Base-by-base conservation (phyloP, 345 rosid genomes). In the Brassica incana region DNA sequence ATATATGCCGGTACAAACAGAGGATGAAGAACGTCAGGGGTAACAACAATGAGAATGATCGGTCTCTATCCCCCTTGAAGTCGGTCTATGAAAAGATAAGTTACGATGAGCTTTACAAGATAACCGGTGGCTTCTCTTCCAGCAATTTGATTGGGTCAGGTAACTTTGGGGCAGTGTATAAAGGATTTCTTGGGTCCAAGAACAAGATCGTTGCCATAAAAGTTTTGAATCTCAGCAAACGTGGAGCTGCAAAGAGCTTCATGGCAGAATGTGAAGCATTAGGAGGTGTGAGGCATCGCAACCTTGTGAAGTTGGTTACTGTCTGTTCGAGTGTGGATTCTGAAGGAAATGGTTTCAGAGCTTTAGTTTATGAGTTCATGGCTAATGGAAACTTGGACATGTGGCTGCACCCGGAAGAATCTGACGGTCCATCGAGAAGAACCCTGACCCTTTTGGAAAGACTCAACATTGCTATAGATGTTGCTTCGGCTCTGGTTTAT, bases 261-360 rank as follows among this genome's bases (percentile, higher is more conserved):
- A 7, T 85, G 15, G 85, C 87, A 10, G 90, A 87, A 76, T 86
- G 88, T 64, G 69, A 87, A 75, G 76, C 85, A 0, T 54, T 89
- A 20, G 23, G 61, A 48, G 83, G 38, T 8, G 50, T 83, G 30
- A 71, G 84, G 27, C 89, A 84, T 63, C 67, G 87, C 4, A 86
- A 89, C 66, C 88, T 89, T 8, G 61, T 86, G 32, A 81, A 80
- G 64, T 8, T 87, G 25, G 2, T 86, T 8, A 79, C 88, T 1
- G 72, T 56, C 6, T 87, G 87, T 69, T 83, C 81, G 0, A 83
- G 82, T 80, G 2, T 58, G 1, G 86, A 82, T 62, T 80, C 6
- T 25, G 3, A 50, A 36, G 86, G 88, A 33, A 67, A 79, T 9
- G 16, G 67, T 9, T 83, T 71, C 9, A 50, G 76, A 78, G 79